These are phyloP conservation scores for rapeseed (Brassica napus) DNA, from an alignment of 345 rosid species.

Conservation along the genomic window Da-Ae NC_063444.1:1213501-1214000, in stretches of 20 bases:
- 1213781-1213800: not conserved
- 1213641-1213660: not conserved
- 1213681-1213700: not conserved
- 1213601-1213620: not conserved
- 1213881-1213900: not conserved
- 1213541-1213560: too few relatives aligned
- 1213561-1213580: not conserved
- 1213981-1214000: not conserved
- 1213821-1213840: conserved; percentile 36
- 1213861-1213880: conserved; percentile 32
- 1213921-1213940: not conserved
- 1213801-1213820: conserved; percentile 34
- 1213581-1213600: not conserved
- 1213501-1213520: not conserved
- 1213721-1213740: not conserved
- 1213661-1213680: not conserved
- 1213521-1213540: not conserved
- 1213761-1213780: conserved; percentile 23
- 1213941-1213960: not conserved
- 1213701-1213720: conserved; percentile 2
- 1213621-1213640: not conserved
- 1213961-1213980: conserved; percentile 4
- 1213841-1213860: conserved; percentile 35
- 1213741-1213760: conserved; percentile 11
- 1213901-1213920: not conserved